Evolutionary conservation across 495 filamentous ascomycete genomes (phyloP).

Genomic region (Cenococcum geophilum): DNA sequence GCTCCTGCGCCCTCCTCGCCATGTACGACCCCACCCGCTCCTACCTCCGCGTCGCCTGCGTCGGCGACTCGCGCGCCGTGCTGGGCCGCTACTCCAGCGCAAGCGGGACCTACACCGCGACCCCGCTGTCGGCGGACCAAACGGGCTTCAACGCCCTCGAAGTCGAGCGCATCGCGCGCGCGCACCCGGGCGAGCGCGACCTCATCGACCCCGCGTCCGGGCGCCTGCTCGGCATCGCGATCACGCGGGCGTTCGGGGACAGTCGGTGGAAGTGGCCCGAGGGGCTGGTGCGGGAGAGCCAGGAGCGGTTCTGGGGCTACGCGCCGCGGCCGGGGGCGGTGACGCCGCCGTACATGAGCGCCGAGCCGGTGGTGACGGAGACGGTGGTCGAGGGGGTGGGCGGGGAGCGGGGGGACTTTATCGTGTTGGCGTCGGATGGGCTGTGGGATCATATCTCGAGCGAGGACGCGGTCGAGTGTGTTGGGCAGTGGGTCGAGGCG

Average conservation of each 20-base stretch:
- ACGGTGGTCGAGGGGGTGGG: slow-evolving; percentile 39
- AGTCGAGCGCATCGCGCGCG: slow-evolving; percentile 43
- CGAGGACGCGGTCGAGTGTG: slow-evolving; percentile 54
- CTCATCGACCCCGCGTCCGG: slow-evolving; percentile 47
- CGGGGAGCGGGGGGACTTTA: slow-evolving; percentile 44
- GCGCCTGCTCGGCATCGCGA: slow-evolving; percentile 50
- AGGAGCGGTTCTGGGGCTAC: slow-evolving; percentile 46
- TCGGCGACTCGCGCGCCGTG: slow-evolving; percentile 56
- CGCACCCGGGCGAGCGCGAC: slow-evolving; percentile 53
- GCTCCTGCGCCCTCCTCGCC: slow-evolving; percentile 56
- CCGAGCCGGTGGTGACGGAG: slow-evolving; percentile 56
- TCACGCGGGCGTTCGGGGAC: slow-evolving; percentile 61
- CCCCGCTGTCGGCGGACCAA: slow-evolving; percentile 53
- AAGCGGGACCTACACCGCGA: slow-evolving; percentile 46
- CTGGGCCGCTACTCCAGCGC: slow-evolving; percentile 44
- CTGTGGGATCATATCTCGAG: slow-evolving; percentile 57
- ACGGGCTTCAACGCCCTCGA: slow-evolving; percentile 52
- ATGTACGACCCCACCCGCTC: slow-evolving; percentile 47
- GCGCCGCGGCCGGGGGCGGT: slow-evolving; percentile 40
- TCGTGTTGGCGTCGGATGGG: slow-evolving; percentile 61
- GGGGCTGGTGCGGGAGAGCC: slow-evolving; percentile 41
- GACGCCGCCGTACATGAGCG: slow-evolving; percentile 61
- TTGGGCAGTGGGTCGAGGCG: slow-evolving; percentile 50
- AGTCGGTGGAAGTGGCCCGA: slow-evolving; percentile 56
- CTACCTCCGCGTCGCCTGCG: slow-evolving; percentile 52